A percentile compares a stretch with the other conserved stretches of the same genome.
These are phyloP conservation scores for Biscogniauxia mediterranea DNA, from an alignment of 2,329 filamentous ascomycete species.

Conservation along the genomic window DNA sequence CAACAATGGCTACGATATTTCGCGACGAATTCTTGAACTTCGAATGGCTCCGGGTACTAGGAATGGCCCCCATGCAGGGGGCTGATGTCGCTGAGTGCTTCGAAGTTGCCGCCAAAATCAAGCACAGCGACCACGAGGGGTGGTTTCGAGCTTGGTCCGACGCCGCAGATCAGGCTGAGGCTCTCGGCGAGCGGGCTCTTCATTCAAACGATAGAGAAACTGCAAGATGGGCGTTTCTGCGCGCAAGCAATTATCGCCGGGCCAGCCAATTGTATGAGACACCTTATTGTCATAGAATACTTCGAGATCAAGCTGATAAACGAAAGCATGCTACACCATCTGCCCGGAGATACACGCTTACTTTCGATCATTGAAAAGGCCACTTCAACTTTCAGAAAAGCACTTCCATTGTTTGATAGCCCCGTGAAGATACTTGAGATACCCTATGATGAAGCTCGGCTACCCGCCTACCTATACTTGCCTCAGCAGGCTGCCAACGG, in stretches of 20 bases:
- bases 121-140: slow-evolving; percentile 35
- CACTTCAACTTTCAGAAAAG: no score
- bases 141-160: slow-evolving; percentile 40
- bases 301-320: no score
- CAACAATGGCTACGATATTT: no score
- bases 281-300: no score
- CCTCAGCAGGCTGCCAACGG: background rate
- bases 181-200: slow-evolving; percentile 34
- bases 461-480: background rate
- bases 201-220: slow-evolving; percentile 27
- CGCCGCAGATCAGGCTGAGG: slow-evolving; percentile 32
- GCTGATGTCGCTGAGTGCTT: slow-evolving; percentile 41
- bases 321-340: no score
- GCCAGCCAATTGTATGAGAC: slow-evolving; percentile 27
- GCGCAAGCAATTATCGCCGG: slow-evolving; percentile 41
- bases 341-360: no score
- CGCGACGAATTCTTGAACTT: slow-evolving; percentile 49
- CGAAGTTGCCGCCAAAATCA: slow-evolving; percentile 37
- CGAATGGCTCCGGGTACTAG: slow-evolving; percentile 41
- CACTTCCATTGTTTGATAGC: no score
- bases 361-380: no score
- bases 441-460: no score
- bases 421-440: no score
- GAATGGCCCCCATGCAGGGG: slow-evolving; percentile 35
- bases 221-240: slow-evolving; percentile 38